Evolutionary conservation across 108 stramenopile species (phyloP), one percentile per base, ranked within the genome.

Genomic region (Schizochytrium sp.): DNA sequence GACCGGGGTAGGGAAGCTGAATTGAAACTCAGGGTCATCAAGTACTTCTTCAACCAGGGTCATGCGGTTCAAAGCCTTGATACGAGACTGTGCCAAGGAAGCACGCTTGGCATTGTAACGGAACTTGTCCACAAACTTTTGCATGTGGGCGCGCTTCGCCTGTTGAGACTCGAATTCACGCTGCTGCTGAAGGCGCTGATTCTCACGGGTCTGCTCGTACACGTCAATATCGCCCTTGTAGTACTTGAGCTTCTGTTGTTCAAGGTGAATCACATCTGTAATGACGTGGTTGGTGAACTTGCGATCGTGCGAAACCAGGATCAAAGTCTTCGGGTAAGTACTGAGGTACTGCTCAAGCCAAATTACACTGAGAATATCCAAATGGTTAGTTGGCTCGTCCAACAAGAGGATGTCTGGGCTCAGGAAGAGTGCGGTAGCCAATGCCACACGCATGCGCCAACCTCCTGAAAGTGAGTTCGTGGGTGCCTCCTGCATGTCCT

Each of bases 51-150:
- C 95, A 0, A 87, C 89, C 8, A 95, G 89, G 73, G 96, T 96
- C 96, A 97, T 96, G 89, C 97, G 97, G 72, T 98, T 97, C 4
- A 98, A 94, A n/a, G 97, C 95, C 91, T 99, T 99, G 91, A 99
- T 97, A 10, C 99, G 95, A 88, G 94, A 95, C 94, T 99, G 99
- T 19, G 98, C 99, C 72, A 98, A 95, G 7, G 96, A 90, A 3
- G 97, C 96, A 47, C 96, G 90, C 91, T 98, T 98, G 72, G 98
- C 99, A 92, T 97, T 98, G 90, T 95, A 96, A 91, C 95, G 89
- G 89, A 99, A 99, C 91, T 97, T 98, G 89, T 95, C 95, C 57
- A 99, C 98, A 89, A 99, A 99, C 89, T 98, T 97, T 97, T 98
- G 98, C 97, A 99, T 98, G 92, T 99, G 99, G 45, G 94, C 95